A percentile compares a stretch with the other conserved stretches of the same genome.
Evolutionary conservation across 306 rosid genomes (phyloP).

Genomic region (Fragaria vesca): DNA sequence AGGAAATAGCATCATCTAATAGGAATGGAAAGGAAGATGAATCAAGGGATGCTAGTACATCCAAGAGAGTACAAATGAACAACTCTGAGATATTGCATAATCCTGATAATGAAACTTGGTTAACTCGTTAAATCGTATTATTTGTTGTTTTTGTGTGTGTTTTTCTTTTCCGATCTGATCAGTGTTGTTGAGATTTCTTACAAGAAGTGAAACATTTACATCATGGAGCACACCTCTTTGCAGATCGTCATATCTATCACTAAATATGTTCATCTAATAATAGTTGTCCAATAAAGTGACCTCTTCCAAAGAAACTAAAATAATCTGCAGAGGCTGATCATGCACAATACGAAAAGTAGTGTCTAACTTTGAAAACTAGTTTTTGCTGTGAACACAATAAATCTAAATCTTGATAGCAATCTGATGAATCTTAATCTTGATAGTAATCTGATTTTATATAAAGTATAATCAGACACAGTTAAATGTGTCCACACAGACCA

Average conservation of each 20-base stretch:
- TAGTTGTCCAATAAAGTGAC: neutral
- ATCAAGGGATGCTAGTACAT: slow-evolving; percentile 8
- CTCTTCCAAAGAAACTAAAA: too few species aligned
- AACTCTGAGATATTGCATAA: neutral
- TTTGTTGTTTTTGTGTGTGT: neutral
- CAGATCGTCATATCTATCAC: neutral
- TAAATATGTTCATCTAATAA: neutral
- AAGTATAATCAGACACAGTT: neutral
- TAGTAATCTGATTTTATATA: neutral
- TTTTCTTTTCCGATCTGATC: neutral
- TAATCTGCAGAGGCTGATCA: neutral
- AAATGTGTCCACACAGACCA: neutral
- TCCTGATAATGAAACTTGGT: neutral
- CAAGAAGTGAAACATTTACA: neutral
- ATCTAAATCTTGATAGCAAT: too few species aligned
- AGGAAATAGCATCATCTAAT: slow-evolving; percentile 16
- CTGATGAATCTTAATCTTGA: neutral
- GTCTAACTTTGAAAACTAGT: neutral
- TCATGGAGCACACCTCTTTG: neutral
- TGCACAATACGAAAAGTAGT: too few species aligned
- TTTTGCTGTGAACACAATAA: neutral
- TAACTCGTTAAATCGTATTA: neutral
- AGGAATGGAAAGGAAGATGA: slow-evolving; percentile 8
- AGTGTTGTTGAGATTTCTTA: neutral
- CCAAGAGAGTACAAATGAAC: slow-evolving; percentile 26